Evolutionary conservation across 176 grass and related monocot species (phyloP).

Genomic region (Phoenix dactylifera): DNA sequence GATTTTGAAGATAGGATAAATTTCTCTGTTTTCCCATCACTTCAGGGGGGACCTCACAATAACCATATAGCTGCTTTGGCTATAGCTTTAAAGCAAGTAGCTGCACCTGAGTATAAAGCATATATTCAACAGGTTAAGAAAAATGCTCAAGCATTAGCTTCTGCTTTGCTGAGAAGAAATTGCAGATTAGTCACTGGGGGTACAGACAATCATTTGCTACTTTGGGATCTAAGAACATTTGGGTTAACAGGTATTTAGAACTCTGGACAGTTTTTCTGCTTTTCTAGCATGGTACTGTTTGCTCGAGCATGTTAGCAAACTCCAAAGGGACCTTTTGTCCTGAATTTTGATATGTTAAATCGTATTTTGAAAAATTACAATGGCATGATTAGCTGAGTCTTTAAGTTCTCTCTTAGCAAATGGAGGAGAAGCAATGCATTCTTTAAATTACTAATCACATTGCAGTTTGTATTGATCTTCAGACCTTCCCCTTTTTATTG

Average conservation of each 20-base stretch:
- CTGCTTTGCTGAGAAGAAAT: conserved; percentile 51
- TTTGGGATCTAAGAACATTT: conserved; percentile 74
- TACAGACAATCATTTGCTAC: conserved; percentile 67
- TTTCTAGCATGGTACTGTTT: background rate
- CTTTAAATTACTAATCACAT: too few species aligned
- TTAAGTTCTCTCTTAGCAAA: too few species aligned
- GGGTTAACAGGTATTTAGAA: conserved; percentile 46
- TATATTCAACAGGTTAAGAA: conserved; percentile 68
- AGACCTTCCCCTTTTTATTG: too few species aligned
- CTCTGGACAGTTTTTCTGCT: conserved; percentile 1
- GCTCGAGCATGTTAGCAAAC: background rate
- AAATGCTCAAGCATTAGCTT: conserved; percentile 54
- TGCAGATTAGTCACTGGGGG: conserved; percentile 59
- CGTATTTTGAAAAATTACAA: too few species aligned
- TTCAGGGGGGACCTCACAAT: conserved; percentile 69
- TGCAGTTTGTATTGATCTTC: too few species aligned
- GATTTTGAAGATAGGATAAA: conserved; percentile 71
- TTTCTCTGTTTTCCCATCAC: conserved; percentile 71
- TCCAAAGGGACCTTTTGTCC: background rate
- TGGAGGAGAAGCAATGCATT: too few species aligned
- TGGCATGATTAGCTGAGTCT: too few species aligned
- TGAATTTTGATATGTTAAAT: background rate
- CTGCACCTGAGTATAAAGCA: conserved; percentile 47
- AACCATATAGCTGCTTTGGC: conserved; percentile 63
- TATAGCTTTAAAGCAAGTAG: conserved; percentile 54